Percentiles rank a stretch among this genome's conserved stretches.
Conservation (phyloP, 176 grass and related monocot genomes). For the Juncus effusus region DNA sequence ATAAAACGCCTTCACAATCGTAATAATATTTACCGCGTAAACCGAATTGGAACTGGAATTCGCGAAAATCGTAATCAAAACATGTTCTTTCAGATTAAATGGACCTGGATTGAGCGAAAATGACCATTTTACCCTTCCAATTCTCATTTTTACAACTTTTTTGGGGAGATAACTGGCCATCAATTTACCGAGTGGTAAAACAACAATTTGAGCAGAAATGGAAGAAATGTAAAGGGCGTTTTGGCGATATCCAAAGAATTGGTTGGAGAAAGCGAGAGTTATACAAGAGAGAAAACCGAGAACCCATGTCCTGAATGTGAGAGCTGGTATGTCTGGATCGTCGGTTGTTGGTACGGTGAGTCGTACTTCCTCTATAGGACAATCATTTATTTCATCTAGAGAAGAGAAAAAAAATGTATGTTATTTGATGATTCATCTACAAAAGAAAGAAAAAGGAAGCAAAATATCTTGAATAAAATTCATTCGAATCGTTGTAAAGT, state of each 20-base stretch:
- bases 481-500: slow-evolving; percentile 6
- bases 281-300: slow-evolving; percentile 56
- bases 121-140: slow-evolving; percentile 38
- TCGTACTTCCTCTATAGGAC: slow-evolving; percentile 73
- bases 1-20: slow-evolving; percentile 83
- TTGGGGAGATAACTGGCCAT: slow-evolving; percentile 60
- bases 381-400: slow-evolving; percentile 48
- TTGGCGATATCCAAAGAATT: slow-evolving; percentile 86
- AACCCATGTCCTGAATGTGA: slow-evolving; percentile 69
- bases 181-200: slow-evolving; percentile 56
- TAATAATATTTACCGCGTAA: slow-evolving; percentile 71
- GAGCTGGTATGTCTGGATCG: slow-evolving; percentile 48
- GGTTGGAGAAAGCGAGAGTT: slow-evolving; percentile 73
- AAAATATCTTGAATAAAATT: not conserved
- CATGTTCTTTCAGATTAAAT: slow-evolving; percentile 90
- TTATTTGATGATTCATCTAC: not conserved
- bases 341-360: slow-evolving; percentile 66
- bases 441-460: not conserved
- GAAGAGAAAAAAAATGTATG: slow-evolving; percentile 3
- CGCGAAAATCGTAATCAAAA: slow-evolving; percentile 74
- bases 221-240: slow-evolving; percentile 58
- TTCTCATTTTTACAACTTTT: slow-evolving; percentile 20
- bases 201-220: slow-evolving; percentile 63
- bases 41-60: slow-evolving; percentile 63
- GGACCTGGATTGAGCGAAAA: slow-evolving; percentile 84